Percentiles rank a stretch among this genome's conserved stretches.
phyloP scores from a whole-genome alignment of 768 basidiomycete species.

The Tricholoma furcatifolium region DNA sequence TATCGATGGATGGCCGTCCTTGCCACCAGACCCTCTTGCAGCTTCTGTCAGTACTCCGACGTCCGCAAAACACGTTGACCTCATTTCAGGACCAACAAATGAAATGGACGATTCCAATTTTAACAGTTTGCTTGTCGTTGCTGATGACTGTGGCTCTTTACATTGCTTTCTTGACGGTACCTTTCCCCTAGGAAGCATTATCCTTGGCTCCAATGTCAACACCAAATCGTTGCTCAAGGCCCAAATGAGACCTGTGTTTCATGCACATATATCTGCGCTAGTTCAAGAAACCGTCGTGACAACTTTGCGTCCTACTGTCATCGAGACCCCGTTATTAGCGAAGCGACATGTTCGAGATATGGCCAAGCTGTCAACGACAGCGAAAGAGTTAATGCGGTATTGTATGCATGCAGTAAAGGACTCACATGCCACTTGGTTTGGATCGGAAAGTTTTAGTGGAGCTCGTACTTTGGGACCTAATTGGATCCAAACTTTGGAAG shows the following conservation, averaged over 20 bases:
- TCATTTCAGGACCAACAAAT: conserved; percentile 31
- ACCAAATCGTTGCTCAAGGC: conserved; percentile 47
- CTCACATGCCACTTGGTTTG: conserved; percentile 72
- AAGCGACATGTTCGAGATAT: conserved; percentile 62
- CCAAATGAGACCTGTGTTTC: conserved; percentile 43
- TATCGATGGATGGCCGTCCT: conserved; percentile 68
- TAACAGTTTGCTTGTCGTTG: conserved; percentile 63
- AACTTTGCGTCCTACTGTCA: conserved; percentile 39
- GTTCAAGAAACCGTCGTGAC: conserved; percentile 25
- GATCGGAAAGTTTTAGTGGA: conserved; percentile 61
- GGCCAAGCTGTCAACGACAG: conserved; percentile 65
- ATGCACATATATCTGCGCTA: conserved; percentile 40
- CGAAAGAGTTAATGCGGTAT: conserved; percentile 74
- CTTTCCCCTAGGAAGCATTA: conserved; percentile 63
- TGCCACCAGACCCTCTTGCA: conserved; percentile 50
- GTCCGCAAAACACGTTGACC: conserved; percentile 28
- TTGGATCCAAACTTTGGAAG: conserved; percentile 68
- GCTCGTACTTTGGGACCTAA: conserved; percentile 71
- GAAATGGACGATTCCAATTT: conserved; percentile 52
- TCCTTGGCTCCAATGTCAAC: conserved; percentile 29
- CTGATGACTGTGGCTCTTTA: conserved; percentile 57
- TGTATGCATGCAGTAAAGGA: conserved; percentile 68
- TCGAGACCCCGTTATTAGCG: conserved; percentile 59
- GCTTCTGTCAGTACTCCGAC: conserved; percentile 59
- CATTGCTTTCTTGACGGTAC: conserved; percentile 75